Base-by-base conservation (phyloP, 1,284 basidiomycete species). In the Rhizoctonia solani region DNA sequence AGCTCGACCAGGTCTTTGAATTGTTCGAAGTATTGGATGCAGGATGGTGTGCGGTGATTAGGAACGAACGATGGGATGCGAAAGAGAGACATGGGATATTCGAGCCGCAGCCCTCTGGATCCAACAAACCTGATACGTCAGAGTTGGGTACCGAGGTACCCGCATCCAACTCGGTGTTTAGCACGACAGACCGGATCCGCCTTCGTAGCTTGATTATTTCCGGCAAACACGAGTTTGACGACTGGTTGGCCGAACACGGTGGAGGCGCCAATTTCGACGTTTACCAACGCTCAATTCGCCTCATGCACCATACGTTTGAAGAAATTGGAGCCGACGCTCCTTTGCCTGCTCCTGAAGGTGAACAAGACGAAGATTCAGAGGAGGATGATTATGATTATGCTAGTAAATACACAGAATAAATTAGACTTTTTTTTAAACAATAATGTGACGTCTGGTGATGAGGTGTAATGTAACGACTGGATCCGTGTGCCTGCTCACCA, bases 221-320 rank as follows among this genome's bases (percentile, higher is more conserved):
- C 23, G 58, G 58, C 5, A 61, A 61, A 23, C 32, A 49, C 47
- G 58, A 61, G 30, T 61, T 61, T 39, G 58, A 61, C 29, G 58
- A 61, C 52, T 61, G 58, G 58, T 23, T 61, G 58, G 58, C 47
- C 27, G 58, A 61, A 27, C 58, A 61, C n/a, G 58, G 58, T 16
- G 58, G 58, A 16, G 46, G 27, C 29, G 34, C 32, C 32, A 49
- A 61, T 41, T 61, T 50, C 41, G 58, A 61, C 4, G 19, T 61
- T 16, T 21, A 16, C 19, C 46, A 61, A 16, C 27, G 58, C n/a
- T 61, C 58, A 23, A 50, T 61, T 37, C 46, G 58, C 4, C 46
- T 61, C 6, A 61, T 61, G 58, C 34, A 27, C 13, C 58, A 37
- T 39, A 50, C 58, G 4, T 19, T 61, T 29, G 29, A 30, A 21